These are phyloP conservation scores for Rutidosis leptorrhynchoides DNA, from an alignment of 129 eudicot species.

Conservation along the genomic window DNA sequence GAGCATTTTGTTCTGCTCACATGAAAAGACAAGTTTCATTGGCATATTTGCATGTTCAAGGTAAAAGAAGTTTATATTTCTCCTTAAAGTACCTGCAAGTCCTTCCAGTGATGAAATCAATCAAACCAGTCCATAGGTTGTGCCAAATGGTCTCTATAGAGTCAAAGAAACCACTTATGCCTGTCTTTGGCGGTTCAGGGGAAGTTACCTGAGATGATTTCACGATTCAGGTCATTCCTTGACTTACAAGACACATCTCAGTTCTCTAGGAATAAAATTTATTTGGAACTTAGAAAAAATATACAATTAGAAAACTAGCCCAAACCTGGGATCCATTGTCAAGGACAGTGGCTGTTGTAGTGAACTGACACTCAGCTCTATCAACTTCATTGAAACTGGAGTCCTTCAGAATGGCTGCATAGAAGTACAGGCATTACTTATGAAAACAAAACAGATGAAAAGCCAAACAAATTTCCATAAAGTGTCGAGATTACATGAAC, in stretches of 20 bases:
- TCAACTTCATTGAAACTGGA: conserved; percentile 74
- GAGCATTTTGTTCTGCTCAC: conserved; percentile 58
- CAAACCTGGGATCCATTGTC: conserved; percentile 85
- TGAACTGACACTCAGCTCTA: conserved; percentile 88
- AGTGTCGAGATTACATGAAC: no score
- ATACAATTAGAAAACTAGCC: neutral
- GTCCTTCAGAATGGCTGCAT: conserved; percentile 87
- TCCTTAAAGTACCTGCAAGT: conserved; percentile 57
- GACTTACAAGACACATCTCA: no score
- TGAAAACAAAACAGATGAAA: no score
- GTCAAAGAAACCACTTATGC: conserved; percentile 53
- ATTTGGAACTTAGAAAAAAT: no score
- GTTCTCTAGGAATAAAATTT: no score
- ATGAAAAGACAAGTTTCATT: no score
- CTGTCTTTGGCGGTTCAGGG: conserved; percentile 60
- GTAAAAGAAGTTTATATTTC: neutral
- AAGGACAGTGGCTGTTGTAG: conserved; percentile 78
- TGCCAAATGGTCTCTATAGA: conserved; percentile 62
- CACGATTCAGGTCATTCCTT: no score
- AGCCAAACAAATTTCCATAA: no score
- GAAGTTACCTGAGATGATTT: conserved; percentile 68
- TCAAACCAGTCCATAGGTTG: conserved; percentile 49
- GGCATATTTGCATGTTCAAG: neutral
- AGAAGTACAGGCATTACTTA: no score
- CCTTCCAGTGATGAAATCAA: conserved; percentile 68